A percentile compares a stretch with the other conserved stretches of the same genome.
Evolutionary conservation across 208 protist genomes (phyloP).

Genomic region (Crithidia fasciculata): DNA sequence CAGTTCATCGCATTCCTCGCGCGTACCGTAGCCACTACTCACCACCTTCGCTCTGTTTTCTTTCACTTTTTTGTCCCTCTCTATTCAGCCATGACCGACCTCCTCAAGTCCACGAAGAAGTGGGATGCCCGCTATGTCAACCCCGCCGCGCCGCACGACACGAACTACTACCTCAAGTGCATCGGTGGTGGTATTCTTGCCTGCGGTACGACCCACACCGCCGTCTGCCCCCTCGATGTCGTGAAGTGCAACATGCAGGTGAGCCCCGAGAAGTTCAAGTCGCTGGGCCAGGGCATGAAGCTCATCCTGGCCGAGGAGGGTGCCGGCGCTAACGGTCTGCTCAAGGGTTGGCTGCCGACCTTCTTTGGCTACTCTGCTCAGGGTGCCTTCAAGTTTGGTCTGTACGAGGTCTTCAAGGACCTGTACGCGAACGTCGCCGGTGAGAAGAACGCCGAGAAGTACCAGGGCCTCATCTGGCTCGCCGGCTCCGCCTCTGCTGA

Average conservation of each 20-base stretch:
- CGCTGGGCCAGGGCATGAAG: constrained; percentile 68
- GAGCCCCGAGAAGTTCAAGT: constrained; percentile 88
- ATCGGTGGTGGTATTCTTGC: constrained; percentile 92
- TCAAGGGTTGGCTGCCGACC: constrained; percentile 94
- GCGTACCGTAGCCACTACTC: not conserved
- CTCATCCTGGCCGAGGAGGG: constrained; percentile 76
- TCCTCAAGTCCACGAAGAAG: constrained; percentile 22
- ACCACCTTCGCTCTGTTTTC: not conserved
- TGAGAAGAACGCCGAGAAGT: constrained; percentile 80
- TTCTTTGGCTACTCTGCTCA: constrained; percentile 93
- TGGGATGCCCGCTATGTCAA: constrained; percentile 86
- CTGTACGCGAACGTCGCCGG: constrained; percentile 87
- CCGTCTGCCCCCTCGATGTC: constrained; percentile 95
- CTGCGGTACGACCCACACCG: constrained; percentile 95
- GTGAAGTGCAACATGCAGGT: constrained; percentile 97
- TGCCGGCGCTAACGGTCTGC: constrained; percentile 69
- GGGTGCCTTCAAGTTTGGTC: constrained; percentile 94
- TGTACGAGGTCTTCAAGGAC: constrained; percentile 96
- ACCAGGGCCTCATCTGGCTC: constrained; percentile 86
- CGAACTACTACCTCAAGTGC: constrained; percentile 93
- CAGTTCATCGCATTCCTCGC: not conserved
- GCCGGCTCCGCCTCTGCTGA: constrained; percentile 94
- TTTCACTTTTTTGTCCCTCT: not conserved
- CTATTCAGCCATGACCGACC: not conserved
- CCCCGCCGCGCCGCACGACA: constrained; percentile 68